A percentile compares a stretch with the other conserved stretches of the same genome.
Evolutionary conservation across 1,139 yeast species (phyloP).

Genomic region (Geotrichum europaeum): DNA sequence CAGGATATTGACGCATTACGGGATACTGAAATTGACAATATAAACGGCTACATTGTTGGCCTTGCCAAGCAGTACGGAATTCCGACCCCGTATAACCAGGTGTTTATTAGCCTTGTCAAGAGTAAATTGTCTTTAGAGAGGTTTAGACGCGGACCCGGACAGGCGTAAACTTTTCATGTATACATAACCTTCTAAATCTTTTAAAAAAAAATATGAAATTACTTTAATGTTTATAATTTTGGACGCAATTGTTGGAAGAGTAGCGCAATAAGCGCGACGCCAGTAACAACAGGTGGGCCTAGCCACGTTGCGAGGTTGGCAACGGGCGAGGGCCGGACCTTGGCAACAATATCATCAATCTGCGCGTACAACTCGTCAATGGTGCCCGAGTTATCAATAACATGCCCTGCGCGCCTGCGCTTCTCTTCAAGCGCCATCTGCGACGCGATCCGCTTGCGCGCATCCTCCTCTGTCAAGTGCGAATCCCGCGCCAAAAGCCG

Average conservation of each 20-base stretch:
- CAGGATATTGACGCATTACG: conserved; percentile 61
- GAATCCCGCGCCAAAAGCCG: conserved; percentile 64
- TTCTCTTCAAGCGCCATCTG: conserved; percentile 68
- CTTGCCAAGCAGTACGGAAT: conserved; percentile 45
- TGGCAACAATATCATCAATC: conserved; percentile 44
- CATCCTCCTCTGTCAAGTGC: conserved; percentile 60
- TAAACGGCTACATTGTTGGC: conserved; percentile 64
- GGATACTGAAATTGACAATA: conserved; percentile 68
- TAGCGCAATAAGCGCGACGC: conserved; percentile 11
- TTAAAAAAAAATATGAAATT: neutral
- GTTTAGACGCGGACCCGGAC: neutral
- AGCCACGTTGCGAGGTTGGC: conserved; percentile 40
- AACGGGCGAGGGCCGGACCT: conserved; percentile 43
- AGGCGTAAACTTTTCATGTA: neutral
- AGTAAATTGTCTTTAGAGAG: conserved; percentile 18
- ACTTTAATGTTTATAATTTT: conserved; percentile 1
- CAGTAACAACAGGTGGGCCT: conserved; percentile 49
- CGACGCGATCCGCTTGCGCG: conserved; percentile 61
- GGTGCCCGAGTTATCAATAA: conserved; percentile 58
- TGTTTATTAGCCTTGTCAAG: conserved; percentile 44
- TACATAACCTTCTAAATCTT: neutral
- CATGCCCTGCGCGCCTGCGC: conserved; percentile 54
- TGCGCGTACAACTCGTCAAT: conserved; percentile 44
- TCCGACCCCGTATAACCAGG: conserved; percentile 44
- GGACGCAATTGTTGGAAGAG: conserved; percentile 5